These are phyloP conservation scores for Voacanga thouarsii DNA, from an alignment of 257 asterid species.

Conservation along the genomic window DNA sequence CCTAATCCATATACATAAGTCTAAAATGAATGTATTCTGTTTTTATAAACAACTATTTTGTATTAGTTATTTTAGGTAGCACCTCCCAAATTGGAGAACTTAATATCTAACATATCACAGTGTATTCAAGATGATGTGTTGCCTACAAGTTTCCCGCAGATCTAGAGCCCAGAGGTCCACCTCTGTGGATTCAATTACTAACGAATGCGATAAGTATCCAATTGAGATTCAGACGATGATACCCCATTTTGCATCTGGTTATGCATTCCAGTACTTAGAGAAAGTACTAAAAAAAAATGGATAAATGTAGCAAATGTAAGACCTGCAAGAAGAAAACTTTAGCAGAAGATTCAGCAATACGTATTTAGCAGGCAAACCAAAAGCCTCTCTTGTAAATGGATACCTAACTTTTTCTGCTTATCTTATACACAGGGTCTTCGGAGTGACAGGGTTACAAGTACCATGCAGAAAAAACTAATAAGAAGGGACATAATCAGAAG, in stretches of 20 bases:
- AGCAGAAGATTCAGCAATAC: neutral
- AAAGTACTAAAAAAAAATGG: neutral
- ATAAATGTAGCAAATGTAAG: neutral
- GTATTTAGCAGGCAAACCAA: neutral
- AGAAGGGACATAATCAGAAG: neutral
- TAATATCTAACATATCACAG: too few relatives aligned
- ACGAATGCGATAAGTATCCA: neutral
- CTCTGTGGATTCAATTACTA: neutral
- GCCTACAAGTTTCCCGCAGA: too few relatives aligned
- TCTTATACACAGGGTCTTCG: neutral
- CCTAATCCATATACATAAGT: too few relatives aligned
- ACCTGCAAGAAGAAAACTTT: neutral
- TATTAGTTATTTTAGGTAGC: too few relatives aligned
- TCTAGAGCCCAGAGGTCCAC: too few relatives aligned
- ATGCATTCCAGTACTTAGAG: neutral
- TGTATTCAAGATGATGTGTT: too few relatives aligned
- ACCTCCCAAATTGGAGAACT: too few relatives aligned
- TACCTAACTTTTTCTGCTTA: neutral
- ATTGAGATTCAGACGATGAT: neutral
- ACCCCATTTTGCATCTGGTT: neutral
- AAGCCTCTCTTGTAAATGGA: neutral
- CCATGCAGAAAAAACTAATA: neutral
- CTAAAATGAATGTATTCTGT: too few relatives aligned
- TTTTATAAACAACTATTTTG: too few relatives aligned
- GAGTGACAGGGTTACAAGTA: neutral